Base-by-base conservation (phyloP, 345 rosid genomes). In the Brassica juncea region DNA sequence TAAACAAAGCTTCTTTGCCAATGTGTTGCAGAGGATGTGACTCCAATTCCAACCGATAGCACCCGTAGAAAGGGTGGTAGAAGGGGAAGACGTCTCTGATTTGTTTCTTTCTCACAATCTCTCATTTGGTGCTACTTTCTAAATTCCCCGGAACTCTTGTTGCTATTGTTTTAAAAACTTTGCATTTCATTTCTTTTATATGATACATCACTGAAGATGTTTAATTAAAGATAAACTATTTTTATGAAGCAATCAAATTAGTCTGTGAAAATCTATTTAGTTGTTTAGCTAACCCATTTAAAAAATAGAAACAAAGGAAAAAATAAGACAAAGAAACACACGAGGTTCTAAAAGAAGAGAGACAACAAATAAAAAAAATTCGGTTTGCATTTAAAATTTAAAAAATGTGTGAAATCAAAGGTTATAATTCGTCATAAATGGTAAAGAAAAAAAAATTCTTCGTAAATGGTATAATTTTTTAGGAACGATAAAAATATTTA, bases 11-110 rank as follows among this genome's bases (percentile, higher is more conserved):
- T 35, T 31, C 1, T 37, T 8, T 54, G 15, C 27, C 25, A 69
- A 74, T 74, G 66, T 23, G 8, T 39, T 62, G 15, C 89, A 93
- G 97, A 91, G 97, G 97, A 91, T 72, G 97, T 89, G 79, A 91
- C 97, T 3, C 94, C 94, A 1, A 86, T 89, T 77, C 94, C 94
- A 0, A 89, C 94, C 0, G 92, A 91, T 82, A 90, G 95, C 79
- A 92, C 97, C 32, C 91, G 97, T 10, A 80, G 94, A 82, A 92
- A 92, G 92, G 87, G 97, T 76, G 97, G 97, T 57, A 79, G 97
- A 72, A 88, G 97, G 74, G 97, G 97, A 55, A 86, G 98, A 79
- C 87, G 94, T 81, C 91, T 91, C 70, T 92, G 82, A 89, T 42
- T 16, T 19, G 1, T 55, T 23, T 55, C 61, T 15, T 6, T 6